Evolutionary conservation across 805 yeast species (phyloP).

Genomic region (Yamadazyma sp.): DNA sequence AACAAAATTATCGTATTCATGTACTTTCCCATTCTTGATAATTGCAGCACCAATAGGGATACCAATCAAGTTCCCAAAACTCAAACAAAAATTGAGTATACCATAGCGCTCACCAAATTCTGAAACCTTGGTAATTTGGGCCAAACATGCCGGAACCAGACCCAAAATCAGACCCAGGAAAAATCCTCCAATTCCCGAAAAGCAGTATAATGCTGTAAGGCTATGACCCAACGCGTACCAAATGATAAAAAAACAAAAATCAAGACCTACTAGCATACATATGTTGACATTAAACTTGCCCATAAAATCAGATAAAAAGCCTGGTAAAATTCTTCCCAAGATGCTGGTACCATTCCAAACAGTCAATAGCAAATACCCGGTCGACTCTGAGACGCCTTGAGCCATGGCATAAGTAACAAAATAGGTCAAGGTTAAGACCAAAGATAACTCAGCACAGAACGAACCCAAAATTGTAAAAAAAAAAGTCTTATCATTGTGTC

Average conservation of each 20-base stretch:
- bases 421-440: slow-evolving; percentile 53
- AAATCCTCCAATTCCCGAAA: slow-evolving; percentile 35
- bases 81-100: slow-evolving; percentile 27
- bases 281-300: slow-evolving; percentile 55
- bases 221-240: slow-evolving; percentile 36
- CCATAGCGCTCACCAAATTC: slow-evolving; percentile 40
- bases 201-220: slow-evolving; percentile 27
- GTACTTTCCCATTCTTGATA: slow-evolving; percentile 25
- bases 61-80: slow-evolving; percentile 30
- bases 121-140: slow-evolving; percentile 50
- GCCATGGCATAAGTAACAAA: slow-evolving; percentile 56
- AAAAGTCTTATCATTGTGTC: slow-evolving; percentile 20
- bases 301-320: slow-evolving; percentile 49
- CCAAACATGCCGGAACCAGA: slow-evolving; percentile 50
- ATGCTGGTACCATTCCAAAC: slow-evolving; percentile 48
- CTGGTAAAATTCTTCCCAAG: slow-evolving; percentile 56
- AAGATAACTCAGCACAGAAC: slow-evolving; percentile 50
- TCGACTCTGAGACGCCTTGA: slow-evolving; percentile 45
- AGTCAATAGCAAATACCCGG: slow-evolving; percentile 46
- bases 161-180: slow-evolving; percentile 36
- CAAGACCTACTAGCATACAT: slow-evolving; percentile 27
- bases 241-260: slow-evolving; percentile 26
- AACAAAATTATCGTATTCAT: slow-evolving; percentile 31
- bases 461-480: slow-evolving; percentile 30
- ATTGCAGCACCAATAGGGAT: slow-evolving; percentile 31